Evolutionary conservation across 371 early-diverging fungal species (phyloP), one percentile per base, ranked within the genome.

Genomic region (Rhizopus stolonifer): DNA sequence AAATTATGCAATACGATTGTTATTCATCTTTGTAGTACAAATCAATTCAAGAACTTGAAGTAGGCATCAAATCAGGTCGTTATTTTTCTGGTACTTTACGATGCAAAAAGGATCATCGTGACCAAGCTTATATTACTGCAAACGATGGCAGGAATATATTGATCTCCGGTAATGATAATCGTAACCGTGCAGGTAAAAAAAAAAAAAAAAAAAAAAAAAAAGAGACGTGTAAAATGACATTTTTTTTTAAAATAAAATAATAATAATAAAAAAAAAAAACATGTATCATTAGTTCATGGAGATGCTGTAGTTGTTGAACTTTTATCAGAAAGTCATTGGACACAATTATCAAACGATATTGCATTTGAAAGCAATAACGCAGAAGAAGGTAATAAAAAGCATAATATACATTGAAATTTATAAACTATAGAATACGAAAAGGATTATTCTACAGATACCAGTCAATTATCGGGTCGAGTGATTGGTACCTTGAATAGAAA

Each of bases 401-500:
- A 2, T 4, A 23, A 3, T 15, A 7, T 38, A 36, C 29, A 0
- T 17, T n/a, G 17, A 49, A 19, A 23, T 23, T 34, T 21, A 36
- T 17, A 24, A 2, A 32, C 24, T 4, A 23, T 45, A 60, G 63
- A 62, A 39, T 57, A 32, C 44, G 63, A 62, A 40, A 52, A 57
- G n/a, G 57, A 61, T 24, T 33, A 47, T 32, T 52, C 52, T 19
- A 49, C 29, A 8, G 52, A 31, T 47, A 13, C 59, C 19, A 29
- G 54, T 46, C 18, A 56, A 46, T n/a, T 58, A 54, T 48, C 61
- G 29, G 91, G 83, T 13, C 64, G 78, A 22, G 87, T 96, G 0
- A 88, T 96, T 4, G 93, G 92, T 13, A 80, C 95, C 25, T 70
- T 88, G 31, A 88, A 92, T 51, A 81, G 94, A 24, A 90, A 87